Percentiles rank a stretch among this genome's conserved stretches.
These are phyloP conservation scores for Acacia crassicarpa DNA, from an alignment of 306 rosid species.

Conservation along the genomic window DNA sequence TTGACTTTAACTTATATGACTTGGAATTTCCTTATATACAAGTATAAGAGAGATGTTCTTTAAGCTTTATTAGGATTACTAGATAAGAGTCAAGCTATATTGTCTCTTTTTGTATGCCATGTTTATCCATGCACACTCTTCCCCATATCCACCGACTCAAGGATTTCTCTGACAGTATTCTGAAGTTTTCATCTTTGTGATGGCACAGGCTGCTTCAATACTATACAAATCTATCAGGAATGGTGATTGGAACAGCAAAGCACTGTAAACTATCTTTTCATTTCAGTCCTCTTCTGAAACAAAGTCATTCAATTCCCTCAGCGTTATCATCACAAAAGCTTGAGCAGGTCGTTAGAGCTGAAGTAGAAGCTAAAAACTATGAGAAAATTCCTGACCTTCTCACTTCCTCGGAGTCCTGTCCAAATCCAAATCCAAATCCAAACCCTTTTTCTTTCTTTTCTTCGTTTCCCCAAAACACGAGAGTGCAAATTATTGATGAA, in stretches of 20 bases:
- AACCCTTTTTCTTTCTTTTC: constrained; percentile 78
- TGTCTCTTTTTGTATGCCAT: neutral
- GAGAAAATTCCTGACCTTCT: constrained; percentile 62
- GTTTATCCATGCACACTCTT: neutral
- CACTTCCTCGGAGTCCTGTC: constrained; percentile 41
- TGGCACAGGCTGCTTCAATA: constrained; percentile 13
- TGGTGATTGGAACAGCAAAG: constrained; percentile 39
- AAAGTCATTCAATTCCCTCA: constrained; percentile 30
- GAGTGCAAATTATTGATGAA: constrained; percentile 63
- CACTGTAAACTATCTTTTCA: constrained; percentile 27
- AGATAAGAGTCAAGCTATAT: neutral
- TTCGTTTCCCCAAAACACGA: constrained; percentile 44
- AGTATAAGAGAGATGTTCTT: neutral
- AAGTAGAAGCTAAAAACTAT: constrained; percentile 63
- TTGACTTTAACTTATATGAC: neutral
- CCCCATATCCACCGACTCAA: constrained; percentile 1
- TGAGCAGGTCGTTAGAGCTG: constrained; percentile 48
- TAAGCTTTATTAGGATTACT: neutral
- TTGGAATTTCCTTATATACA: neutral
- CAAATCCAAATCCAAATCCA: constrained; percentile 63
- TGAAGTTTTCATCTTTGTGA: constrained; percentile 25
- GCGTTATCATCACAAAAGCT: constrained; percentile 39
- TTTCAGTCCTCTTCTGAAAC: constrained; percentile 28
- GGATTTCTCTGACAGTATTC: constrained; percentile 4
- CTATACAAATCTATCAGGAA: constrained; percentile 21